A percentile compares a stretch with the other conserved stretches of the same genome.
These are phyloP conservation scores for Diutina catenulata DNA, from an alignment of 1,139 yeast species.

Conservation along the genomic window DNA sequence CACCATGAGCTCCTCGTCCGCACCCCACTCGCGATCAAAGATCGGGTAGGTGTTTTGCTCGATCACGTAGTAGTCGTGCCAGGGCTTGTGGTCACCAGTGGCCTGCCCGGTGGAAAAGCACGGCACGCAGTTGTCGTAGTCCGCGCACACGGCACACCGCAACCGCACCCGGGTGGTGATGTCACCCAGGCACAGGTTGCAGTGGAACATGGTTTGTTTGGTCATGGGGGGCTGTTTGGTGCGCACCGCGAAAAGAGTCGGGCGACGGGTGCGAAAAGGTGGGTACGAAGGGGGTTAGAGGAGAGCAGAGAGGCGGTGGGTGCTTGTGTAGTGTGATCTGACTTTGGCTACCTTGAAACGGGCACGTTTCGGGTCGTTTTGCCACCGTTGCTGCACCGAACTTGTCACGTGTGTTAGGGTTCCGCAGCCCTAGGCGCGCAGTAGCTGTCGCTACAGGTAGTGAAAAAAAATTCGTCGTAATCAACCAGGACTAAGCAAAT, in stretches of 20 bases:
- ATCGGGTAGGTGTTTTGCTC: slow-evolving; percentile 96
- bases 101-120: slow-evolving; percentile 81
- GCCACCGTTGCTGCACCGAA: no score
- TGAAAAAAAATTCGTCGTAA: neutral
- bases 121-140: slow-evolving; percentile 92
- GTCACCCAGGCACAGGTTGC: slow-evolving; percentile 92
- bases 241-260: neutral
- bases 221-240: slow-evolving; percentile 8
- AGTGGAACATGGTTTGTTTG: slow-evolving; percentile 53
- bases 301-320: no score
- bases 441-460: neutral
- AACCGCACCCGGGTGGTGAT: slow-evolving; percentile 87
- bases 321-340: neutral
- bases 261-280: neutral
- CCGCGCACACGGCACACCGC: slow-evolving; percentile 84
- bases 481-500: neutral
- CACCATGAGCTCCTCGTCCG: slow-evolving; percentile 84
- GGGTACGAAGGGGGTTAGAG: neutral
- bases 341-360: neutral
- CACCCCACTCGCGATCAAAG: slow-evolving; percentile 90
- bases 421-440: neutral
- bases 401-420: slow-evolving; percentile 5
- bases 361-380: no score
- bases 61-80: slow-evolving; percentile 83
- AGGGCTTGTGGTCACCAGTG: slow-evolving; percentile 83